Evolutionary conservation across 495 filamentous ascomycete genomes (phyloP), one percentile per base, ranked within the genome.

Genomic region (Collariella sp.): DNA sequence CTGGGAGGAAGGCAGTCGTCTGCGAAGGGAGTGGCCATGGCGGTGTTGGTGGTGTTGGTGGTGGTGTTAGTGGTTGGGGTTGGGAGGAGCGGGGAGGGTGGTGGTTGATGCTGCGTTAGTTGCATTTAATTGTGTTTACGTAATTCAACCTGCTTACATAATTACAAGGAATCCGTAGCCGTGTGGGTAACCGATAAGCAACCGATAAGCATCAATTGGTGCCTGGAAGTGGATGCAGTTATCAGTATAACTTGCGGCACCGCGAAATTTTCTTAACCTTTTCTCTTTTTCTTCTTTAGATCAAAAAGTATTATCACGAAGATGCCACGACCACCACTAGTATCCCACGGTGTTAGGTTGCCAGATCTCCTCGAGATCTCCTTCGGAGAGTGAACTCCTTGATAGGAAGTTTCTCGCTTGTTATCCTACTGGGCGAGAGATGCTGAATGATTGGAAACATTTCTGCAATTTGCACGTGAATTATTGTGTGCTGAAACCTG

Each of bases 271-370:
- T 46, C 20, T 10, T 29, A 19, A 18, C 53, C 52, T 59, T 60
- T 56, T 62, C 53, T 60, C 57, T 54, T 68, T 70, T 67, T 60
- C 54, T 71, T 72, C 67, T 48, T 66, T 62, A 76, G 72, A 76
- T 76, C 74, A 76, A 76, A 76, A 76, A 76, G 74, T 72, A 65
- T 60, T 61, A n/a, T 43, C 58, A 73, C 72, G 70, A 68, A 74
- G 72, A 59, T 67, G 74, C 73, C 73, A 76, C 73, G 73, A 76
- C 73, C 71, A 60, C 68, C 72, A 75, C 69, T 68, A 70, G 67
- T 62, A 65, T 62, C 54, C 70, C 55, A 76, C 73, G 72, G 72
- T 75, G 72, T 68, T 61, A 70, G 55, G 73, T 76, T 76, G 74
- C 74, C 72, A 72, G 69, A 73, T 69, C 68, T 69, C 57, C 36